phyloP scores from a whole-genome alignment of 495 filamentous ascomycete genomes.

The Neurospora sp. region DNA sequence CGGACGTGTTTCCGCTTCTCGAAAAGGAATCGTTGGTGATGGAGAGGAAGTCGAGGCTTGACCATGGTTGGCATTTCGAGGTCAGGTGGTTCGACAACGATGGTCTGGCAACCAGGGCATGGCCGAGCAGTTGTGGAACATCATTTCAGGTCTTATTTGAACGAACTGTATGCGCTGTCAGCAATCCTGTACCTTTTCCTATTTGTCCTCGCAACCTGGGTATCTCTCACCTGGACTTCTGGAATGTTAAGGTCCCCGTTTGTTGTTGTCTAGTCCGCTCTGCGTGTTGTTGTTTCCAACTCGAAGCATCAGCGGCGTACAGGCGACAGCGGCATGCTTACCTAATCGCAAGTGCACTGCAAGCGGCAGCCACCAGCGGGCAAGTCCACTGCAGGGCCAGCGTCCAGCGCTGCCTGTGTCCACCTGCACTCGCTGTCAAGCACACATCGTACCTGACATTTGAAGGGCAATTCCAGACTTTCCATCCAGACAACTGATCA shows the following conservation, averaged over 20 bases:
- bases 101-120: neutral
- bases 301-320: neutral
- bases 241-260: neutral
- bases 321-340: neutral
- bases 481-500: neutral
- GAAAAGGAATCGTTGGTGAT: conserved; percentile 7
- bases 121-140: neutral
- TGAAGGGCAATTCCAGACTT: neutral
- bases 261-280: neutral
- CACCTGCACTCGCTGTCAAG: too few relatives aligned
- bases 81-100: neutral
- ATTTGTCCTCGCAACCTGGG: neutral
- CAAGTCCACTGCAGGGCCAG: neutral
- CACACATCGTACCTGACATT: neutral
- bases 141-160: neutral
- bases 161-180: neutral
- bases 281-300: neutral
- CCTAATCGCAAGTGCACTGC: neutral
- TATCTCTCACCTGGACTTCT: neutral
- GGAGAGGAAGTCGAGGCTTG: neutral
- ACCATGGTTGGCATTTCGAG: neutral
- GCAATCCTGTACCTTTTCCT: neutral
- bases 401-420: neutral
- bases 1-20: conserved; percentile 12
- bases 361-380: neutral